Conservation (phyloP, 2,329 filamentous ascomycete genomes). For the Fusarium fracticaudum region DNA sequence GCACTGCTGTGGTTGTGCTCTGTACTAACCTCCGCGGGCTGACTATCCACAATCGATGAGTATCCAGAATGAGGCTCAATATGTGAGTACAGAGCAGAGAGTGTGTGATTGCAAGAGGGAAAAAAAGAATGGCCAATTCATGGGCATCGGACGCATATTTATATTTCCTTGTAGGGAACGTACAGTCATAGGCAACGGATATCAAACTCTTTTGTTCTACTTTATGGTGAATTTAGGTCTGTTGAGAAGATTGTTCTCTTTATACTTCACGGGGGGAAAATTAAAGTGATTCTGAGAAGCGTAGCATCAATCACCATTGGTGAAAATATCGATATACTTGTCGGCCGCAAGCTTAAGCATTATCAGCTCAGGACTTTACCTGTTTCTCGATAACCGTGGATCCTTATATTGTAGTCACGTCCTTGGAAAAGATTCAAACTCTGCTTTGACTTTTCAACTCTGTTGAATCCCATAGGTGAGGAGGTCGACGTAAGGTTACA, state of each 20-base stretch:
- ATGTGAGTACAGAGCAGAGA: background rate
- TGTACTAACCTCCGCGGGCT: background rate
- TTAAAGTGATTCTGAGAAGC: background rate
- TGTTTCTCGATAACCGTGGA: background rate
- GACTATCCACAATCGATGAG: background rate
- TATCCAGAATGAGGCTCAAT: background rate
- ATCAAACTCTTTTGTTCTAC: background rate
- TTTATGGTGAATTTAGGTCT: background rate
- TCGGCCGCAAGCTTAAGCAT: background rate
- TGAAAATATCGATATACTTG: background rate
- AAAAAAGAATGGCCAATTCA: background rate
- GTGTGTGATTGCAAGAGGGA: background rate
- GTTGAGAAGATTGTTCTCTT: background rate
- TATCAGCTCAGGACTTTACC: background rate
- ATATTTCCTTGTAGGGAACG: background rate
- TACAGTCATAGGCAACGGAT: background rate
- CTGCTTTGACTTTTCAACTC: background rate
- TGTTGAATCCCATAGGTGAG: background rate
- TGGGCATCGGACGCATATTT: background rate
- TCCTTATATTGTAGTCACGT: background rate
- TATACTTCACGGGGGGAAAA: background rate
- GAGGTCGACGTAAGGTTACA: background rate
- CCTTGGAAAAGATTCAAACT: background rate
- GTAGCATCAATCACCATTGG: background rate
- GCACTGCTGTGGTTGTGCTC: background rate